Conservation (phyloP, 2,329 filamentous ascomycete species). For the Colletotrichum ledebouriae region DNA sequence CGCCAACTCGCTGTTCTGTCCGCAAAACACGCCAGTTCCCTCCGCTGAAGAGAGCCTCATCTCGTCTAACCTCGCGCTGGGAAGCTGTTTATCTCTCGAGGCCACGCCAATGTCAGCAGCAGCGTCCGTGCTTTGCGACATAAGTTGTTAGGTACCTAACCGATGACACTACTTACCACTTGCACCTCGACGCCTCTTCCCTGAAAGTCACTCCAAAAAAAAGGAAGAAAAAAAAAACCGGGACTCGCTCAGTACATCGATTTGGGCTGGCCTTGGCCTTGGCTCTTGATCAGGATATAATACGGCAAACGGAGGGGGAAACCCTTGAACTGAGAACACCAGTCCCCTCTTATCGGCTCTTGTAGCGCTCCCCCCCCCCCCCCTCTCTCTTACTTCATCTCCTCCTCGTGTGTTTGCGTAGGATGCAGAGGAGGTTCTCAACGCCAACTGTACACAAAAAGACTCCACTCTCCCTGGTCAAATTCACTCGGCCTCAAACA, state of each 20-base stretch:
- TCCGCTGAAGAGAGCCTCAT: slow-evolving; percentile 34
- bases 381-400: slow-evolving; percentile 12
- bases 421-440: no score
- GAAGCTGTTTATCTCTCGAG: slow-evolving; percentile 20
- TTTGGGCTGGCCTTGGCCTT: slow-evolving; percentile 12
- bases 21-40: slow-evolving; percentile 15
- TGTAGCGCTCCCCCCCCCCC: neutral
- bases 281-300: slow-evolving; percentile 26
- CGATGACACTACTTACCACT: neutral
- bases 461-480: slow-evolving; percentile 34
- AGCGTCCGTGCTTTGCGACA: slow-evolving; percentile 40
- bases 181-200: slow-evolving; percentile 3
- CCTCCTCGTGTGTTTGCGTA: no score
- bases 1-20: neutral
- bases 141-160: slow-evolving; percentile 17
- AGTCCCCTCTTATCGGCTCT: neutral
- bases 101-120: slow-evolving; percentile 28
- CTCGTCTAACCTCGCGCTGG: slow-evolving; percentile 30
- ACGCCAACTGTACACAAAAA: slow-evolving; percentile 6
- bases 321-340: slow-evolving; percentile 9
- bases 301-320: slow-evolving; percentile 2
- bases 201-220: neutral
- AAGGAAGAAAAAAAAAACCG: slow-evolving; percentile 11
- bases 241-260: slow-evolving; percentile 24
- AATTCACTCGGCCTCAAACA: slow-evolving; percentile 40